phyloP scores from a whole-genome alignment of 2,329 filamentous ascomycete genomes.

The Delphinella strobiligena region DNA sequence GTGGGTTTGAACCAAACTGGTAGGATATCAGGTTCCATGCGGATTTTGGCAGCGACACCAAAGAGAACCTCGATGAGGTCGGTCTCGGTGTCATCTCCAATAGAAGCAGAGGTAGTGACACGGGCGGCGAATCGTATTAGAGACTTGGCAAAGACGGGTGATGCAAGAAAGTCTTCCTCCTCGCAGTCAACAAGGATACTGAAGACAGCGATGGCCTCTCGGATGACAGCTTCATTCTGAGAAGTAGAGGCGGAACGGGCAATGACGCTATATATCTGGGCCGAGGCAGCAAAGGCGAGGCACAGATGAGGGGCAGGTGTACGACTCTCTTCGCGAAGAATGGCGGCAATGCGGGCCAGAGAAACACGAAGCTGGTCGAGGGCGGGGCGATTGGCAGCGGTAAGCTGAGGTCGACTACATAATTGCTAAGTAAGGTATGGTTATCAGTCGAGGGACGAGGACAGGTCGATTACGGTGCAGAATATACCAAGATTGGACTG shows the following conservation, averaged over 20 bases:
- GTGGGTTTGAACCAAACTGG: conserved; percentile 75
- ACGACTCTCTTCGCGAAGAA: conserved; percentile 81
- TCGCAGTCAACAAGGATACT: conserved; percentile 90
- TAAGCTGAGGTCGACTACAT: conserved; percentile 45
- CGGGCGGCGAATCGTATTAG: conserved; percentile 76
- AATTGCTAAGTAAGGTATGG: conserved; percentile 35
- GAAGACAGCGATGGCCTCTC: conserved; percentile 75
- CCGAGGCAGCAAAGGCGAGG: conserved; percentile 71
- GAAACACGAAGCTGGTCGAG: conserved; percentile 38
- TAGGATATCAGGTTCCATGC: conserved; percentile 74
- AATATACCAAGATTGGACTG: conserved; percentile 42
- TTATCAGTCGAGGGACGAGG: neutral
- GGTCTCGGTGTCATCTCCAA: conserved; percentile 70
- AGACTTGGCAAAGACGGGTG: conserved; percentile 70
- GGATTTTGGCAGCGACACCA: conserved; percentile 91
- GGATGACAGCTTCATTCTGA: conserved; percentile 74
- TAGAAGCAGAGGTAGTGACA: conserved; percentile 61
- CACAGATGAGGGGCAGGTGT: conserved; percentile 84
- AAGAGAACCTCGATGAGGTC: conserved; percentile 88
- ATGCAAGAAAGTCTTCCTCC: conserved; percentile 88
- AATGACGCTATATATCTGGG: conserved; percentile 81
- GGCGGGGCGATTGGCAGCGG: conserved; percentile 39
- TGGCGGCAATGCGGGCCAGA: conserved; percentile 46
- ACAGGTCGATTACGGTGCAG: neutral
- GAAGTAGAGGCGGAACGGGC: conserved; percentile 79